Conservation (phyloP, 805 yeast species). For the Lachancea waltii region DNA sequence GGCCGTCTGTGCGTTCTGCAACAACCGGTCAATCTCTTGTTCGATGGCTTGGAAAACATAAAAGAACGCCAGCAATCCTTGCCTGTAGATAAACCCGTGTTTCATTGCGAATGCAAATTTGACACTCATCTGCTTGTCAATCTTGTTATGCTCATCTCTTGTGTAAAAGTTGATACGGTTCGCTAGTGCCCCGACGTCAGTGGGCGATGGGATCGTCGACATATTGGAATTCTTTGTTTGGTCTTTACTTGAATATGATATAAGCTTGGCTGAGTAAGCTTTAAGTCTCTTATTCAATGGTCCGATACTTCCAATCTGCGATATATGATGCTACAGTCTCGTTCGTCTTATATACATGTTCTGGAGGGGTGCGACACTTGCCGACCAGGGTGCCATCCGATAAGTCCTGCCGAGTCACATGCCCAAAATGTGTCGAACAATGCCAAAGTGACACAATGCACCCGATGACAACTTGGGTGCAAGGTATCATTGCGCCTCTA, state of each 20-base stretch:
- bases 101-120: slow-evolving; percentile 70
- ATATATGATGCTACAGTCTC: not conserved
- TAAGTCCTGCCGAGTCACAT: slow-evolving; percentile 15
- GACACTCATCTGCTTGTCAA: slow-evolving; percentile 61
- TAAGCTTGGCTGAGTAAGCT: not conserved
- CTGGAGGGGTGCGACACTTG: not conserved
- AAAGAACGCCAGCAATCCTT: slow-evolving; percentile 69
- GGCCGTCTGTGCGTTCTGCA: slow-evolving; percentile 52
- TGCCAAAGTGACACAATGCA: no score
- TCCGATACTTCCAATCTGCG: not conserved
- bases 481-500: no score
- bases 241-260: no score
- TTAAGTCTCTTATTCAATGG: not conserved
- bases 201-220: slow-evolving; percentile 59
- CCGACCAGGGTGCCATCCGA: slow-evolving; percentile 10
- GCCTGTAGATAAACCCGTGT: slow-evolving; percentile 71
- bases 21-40: slow-evolving; percentile 41
- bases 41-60: slow-evolving; percentile 66
- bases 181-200: slow-evolving; percentile 77
- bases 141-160: slow-evolving; percentile 55
- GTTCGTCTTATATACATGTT: not conserved
- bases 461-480: no score
- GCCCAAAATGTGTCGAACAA: no score
- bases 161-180: slow-evolving; percentile 75
- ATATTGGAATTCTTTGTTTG: no score